Evolutionary conservation across 345 rosid species (phyloP), one percentile per base, ranked within the genome.

Genomic region (Arabidopsis suecica): DNA sequence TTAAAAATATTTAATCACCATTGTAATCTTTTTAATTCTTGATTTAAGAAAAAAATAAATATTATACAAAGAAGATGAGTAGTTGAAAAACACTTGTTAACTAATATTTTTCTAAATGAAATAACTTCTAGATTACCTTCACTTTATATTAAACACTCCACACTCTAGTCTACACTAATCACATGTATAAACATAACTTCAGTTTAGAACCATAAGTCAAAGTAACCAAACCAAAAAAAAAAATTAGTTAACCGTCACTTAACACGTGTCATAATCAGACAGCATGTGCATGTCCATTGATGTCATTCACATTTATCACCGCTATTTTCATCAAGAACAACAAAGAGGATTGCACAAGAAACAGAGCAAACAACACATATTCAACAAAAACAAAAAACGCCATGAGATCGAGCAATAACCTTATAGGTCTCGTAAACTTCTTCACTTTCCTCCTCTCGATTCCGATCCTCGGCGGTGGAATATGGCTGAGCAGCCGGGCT

Each of bases 401-500:
- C 59, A 92, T 96, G 98, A 89, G 99, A 77, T 32, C 65, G 7
- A 93, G 83, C 85, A 90, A 89, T 79, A 87, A 96, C 83, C 80
- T 91, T 61, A 88, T 89, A 53, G 99, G 98, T 2, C 32, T 90
- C 6, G 74, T 95, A 2, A 92, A 92, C 87, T 95, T 95, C 93
- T 3, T 89, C 12, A 92, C 97, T 33, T 90, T 95, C 86, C 82
- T 95, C 14, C 83, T 95, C 14, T 89, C 99, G 1, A 81, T 95
- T 63, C 96, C 96, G 0, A 93, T 95, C 84, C 75, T 89, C 42
- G 97, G 97, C n/a, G 97, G 94, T 18, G 99, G 99, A 10, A 95
- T 95, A 83, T 95, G 99, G 99, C 87, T 95, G 3, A 87, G 96
- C 89, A 88, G 78, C 82, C 75, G 89, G 68, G 98, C 99, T 81